These are phyloP conservation scores for Picea abies DNA, from an alignment of 83 land plant species.

Conservation along the genomic window DNA sequence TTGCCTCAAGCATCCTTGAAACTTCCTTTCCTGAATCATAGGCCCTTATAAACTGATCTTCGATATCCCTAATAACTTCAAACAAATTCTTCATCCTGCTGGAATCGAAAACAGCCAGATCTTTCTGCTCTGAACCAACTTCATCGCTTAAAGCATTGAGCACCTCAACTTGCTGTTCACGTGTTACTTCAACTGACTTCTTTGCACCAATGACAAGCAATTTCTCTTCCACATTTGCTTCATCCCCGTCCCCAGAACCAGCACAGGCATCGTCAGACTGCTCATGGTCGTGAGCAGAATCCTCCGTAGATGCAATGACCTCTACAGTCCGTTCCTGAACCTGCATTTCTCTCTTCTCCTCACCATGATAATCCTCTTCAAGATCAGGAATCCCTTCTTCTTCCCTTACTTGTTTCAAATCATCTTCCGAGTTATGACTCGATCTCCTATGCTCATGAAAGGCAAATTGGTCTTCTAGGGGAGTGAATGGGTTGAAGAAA, in stretches of 20 bases:
- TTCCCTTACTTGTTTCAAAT: slow-evolving; percentile 36
- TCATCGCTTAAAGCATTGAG: slow-evolving; percentile 15
- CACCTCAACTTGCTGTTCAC: slow-evolving; percentile 17
- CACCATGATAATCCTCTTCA: slow-evolving; percentile 34
- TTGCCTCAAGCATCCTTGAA: slow-evolving; percentile 81
- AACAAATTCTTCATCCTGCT: slow-evolving; percentile 48
- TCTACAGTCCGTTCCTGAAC: slow-evolving; percentile 17
- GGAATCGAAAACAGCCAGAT: slow-evolving; percentile 35
- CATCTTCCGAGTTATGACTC: slow-evolving; percentile 37
- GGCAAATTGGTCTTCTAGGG: slow-evolving; percentile 47
- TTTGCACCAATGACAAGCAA: slow-evolving; percentile 3
- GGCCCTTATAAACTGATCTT: slow-evolving; percentile 59
- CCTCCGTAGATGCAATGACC: slow-evolving; percentile 18
- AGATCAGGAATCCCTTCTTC: slow-evolving; percentile 64
- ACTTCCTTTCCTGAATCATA: slow-evolving; percentile 84
- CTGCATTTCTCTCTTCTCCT: slow-evolving; percentile 23
- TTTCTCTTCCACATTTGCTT: slow-evolving; percentile 20
- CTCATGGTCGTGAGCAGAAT: slow-evolving; percentile 12
- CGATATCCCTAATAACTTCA: slow-evolving; percentile 70
- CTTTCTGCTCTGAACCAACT: slow-evolving; percentile 32
- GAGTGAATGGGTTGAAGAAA: slow-evolving; percentile 47
- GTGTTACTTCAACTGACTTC: not conserved
- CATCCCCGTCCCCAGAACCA: slow-evolving; percentile 16
- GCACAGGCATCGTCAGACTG: slow-evolving; percentile 23
- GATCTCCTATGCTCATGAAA: slow-evolving; percentile 32